These are phyloP conservation scores for Gymnopilus dilepis DNA, from an alignment of 768 basidiomycete species.

Conservation along the genomic window DNA sequence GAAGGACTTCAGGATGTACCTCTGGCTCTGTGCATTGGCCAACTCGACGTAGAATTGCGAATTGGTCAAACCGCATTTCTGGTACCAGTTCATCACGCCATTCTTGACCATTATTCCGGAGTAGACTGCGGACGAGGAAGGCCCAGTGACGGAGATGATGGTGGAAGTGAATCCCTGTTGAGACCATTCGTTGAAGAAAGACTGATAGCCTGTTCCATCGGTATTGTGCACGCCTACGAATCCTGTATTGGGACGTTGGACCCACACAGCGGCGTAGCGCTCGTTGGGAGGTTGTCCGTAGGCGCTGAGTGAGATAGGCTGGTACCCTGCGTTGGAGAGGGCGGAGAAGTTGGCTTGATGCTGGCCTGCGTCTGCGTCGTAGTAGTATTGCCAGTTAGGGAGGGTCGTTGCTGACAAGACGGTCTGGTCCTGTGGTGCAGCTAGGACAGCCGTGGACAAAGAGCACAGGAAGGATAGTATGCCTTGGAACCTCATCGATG, in stretches of 20 bases:
- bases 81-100: slow-evolving; percentile 14
- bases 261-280: slow-evolving; percentile 8
- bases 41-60: slow-evolving; percentile 1
- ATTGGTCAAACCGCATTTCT: slow-evolving; percentile 10
- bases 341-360: slow-evolving; percentile 3
- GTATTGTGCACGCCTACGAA: background rate
- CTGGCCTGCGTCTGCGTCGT: background rate
- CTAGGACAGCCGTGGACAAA: background rate
- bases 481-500: background rate
- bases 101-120: slow-evolving; percentile 11
- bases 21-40: background rate
- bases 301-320: slow-evolving; percentile 1
- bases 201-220: background rate
- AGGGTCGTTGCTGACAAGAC: background rate
- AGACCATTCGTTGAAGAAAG: background rate
- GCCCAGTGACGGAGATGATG: slow-evolving; percentile 1
- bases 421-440: background rate
- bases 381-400: slow-evolving; percentile 9
- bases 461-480: background rate
- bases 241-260: background rate
- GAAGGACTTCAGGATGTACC: slow-evolving; percentile 4
- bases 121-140: background rate
- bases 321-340: background rate
- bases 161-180: slow-evolving; percentile 2
- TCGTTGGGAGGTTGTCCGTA: slow-evolving; percentile 10